These are phyloP conservation scores for Alloascoidea hylecoeti DNA, from an alignment of 805 yeast species.

Conservation along the genomic window DNA sequence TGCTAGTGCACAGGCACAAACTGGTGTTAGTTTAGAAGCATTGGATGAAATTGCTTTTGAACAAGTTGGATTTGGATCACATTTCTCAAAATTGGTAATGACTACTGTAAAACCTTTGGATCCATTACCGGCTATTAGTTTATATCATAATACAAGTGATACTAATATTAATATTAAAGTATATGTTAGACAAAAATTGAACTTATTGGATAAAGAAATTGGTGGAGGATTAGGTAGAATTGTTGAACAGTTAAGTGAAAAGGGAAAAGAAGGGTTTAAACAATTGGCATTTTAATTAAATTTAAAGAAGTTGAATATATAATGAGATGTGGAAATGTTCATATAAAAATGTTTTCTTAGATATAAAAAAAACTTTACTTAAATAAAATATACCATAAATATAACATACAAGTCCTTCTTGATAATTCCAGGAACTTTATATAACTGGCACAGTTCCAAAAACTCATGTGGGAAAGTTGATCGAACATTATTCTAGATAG, in stretches of 20 bases:
- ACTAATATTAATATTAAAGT: not conserved
- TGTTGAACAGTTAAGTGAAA: not conserved
- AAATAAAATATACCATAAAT: too few species aligned
- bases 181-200: not conserved
- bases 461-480: too few species aligned
- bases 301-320: too few species aligned
- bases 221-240: not conserved
- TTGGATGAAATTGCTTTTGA: slow-evolving; percentile 38
- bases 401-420: too few species aligned
- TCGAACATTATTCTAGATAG: too few species aligned
- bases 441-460: too few species aligned
- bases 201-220: not conserved
- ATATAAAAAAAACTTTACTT: too few species aligned
- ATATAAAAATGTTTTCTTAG: too few species aligned
- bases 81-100: slow-evolving; percentile 59
- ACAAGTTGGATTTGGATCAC: slow-evolving; percentile 78
- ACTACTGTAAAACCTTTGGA: slow-evolving; percentile 52
- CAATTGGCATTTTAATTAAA: not conserved
- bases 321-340: too few species aligned
- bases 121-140: slow-evolving; percentile 32
- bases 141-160: not conserved
- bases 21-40: slow-evolving; percentile 13
- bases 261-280: not conserved
- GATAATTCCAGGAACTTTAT: too few species aligned
- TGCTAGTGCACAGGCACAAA: slow-evolving; percentile 21